Evolutionary conservation across 805 yeast species (phyloP), one percentile per base, ranked within the genome.

Genomic region (Blastobotrys robertii): DNA sequence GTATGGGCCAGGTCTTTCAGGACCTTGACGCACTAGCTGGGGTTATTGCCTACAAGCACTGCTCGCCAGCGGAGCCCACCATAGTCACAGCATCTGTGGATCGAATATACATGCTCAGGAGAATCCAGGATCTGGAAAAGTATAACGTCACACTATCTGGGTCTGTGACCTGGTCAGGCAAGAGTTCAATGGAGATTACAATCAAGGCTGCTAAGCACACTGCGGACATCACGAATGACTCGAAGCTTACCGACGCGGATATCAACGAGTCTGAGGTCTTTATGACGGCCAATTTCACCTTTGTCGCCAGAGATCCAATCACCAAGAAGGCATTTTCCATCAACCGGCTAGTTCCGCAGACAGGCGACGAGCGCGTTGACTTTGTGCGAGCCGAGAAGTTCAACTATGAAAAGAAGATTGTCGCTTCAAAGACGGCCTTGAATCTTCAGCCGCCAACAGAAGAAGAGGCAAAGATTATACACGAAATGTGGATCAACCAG

Each of bases 31-130:
- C 95, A 4, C 68, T 88, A 47, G 95, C 97, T 2, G 97, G 97
- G 30, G 78, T 90, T 57, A 87, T 88, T 54, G 95, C 95, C 15
- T 84, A 87, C 61, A 74, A 84, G 56, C 97, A 88, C 60, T 84
- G 94, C 64, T 72, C 82, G n/a, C 97, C 97, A 0, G 94, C 95
- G 0, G 87, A 84, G 58, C 97, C 97, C 8, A 86, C 87, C 62
- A 83, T 88, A 59, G 97, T 88, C 35, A 88, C 97, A 8, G 97
- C 97, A 1, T 79, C 92, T 22, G 96, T 88, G 22, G 97, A 90
- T 64, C 69, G 96, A 50, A 85, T 88, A 51, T 83, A 84, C 59
- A 79, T 88, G 77, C 76, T 86, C 46, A 83, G 82, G 62, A 79
- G 86, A 52, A 75, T 87, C 34, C 95, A 86, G 55, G 85, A 81